These are phyloP conservation scores for Elongisporangium prolatum DNA, from an alignment of 352 stramenopile species.

Conservation along the genomic window DNA sequence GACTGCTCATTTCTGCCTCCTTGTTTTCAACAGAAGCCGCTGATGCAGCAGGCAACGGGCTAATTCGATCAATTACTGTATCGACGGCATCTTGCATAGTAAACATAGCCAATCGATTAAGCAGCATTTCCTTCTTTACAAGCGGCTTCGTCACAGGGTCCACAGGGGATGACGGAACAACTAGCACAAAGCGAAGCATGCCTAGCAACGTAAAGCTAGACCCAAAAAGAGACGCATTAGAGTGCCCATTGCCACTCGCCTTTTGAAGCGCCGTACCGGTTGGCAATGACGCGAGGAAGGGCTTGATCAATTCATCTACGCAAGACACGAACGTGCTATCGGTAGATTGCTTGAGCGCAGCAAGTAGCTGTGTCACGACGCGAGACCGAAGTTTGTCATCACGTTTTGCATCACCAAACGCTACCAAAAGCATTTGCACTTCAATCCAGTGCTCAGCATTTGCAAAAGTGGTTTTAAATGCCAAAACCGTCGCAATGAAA, in stretches of 20 bases:
- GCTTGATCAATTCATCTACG: slow-evolving; percentile 36
- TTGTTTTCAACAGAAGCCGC: slow-evolving; percentile 12
- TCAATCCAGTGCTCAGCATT: slow-evolving; percentile 18
- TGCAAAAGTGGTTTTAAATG: slow-evolving; percentile 45
- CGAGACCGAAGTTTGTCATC: neutral
- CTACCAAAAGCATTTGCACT: slow-evolving; percentile 10
- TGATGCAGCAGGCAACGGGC: slow-evolving; percentile 31
- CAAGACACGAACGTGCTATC: slow-evolving; percentile 26
- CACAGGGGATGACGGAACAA: slow-evolving; percentile 92
- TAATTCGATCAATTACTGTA: slow-evolving; percentile 50
- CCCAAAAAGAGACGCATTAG: neutral
- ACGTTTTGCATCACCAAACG: neutral
- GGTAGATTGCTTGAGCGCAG: slow-evolving; percentile 25
- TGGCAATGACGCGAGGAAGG: slow-evolving; percentile 24
- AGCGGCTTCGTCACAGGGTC: slow-evolving; percentile 94
- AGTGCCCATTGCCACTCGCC: neutral
- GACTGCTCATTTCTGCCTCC: slow-evolving; percentile 7
- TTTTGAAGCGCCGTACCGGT: slow-evolving; percentile 14
- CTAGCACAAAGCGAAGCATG: slow-evolving; percentile 90
- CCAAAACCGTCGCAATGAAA: slow-evolving; percentile 45
- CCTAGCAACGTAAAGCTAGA: slow-evolving; percentile 61
- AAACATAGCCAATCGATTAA: slow-evolving; percentile 78
- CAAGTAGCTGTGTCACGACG: slow-evolving; percentile 16
- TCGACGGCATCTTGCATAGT: slow-evolving; percentile 60
- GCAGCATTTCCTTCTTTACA: slow-evolving; percentile 91